Evolutionary conservation across 75 land plant genomes (phyloP), one percentile per base, ranked within the genome.

Genomic region (Azolla pinnata): DNA sequence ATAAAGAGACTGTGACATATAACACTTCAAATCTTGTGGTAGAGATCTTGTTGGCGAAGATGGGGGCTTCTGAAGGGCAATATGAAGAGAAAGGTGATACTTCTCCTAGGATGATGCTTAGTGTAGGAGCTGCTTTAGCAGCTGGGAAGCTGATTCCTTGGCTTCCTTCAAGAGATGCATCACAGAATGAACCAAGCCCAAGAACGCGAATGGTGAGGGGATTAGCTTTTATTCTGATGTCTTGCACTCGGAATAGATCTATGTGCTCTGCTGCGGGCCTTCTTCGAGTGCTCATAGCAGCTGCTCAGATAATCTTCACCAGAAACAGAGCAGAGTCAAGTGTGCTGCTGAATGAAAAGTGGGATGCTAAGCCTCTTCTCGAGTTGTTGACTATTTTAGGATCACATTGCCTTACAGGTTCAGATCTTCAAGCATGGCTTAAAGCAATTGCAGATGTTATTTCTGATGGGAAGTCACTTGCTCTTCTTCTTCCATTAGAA

Each of bases 191-290:
- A 33, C 67, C 76, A 78, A 82, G 85, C 1, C 85, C 99, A 1
- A 79, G 99, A 62, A 89, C 91, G 16, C 65, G 85, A 42, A 81
- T 95, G 81, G 84, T 80, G 27, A 89, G 73, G 44, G 96, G 91
- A 10, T 49, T 95, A 60, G 71, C 80, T 33, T 59, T 72, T 2
- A 76, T 86, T 48, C 54, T 95, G 60, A 72, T 63, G 48, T 79
- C 97, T 44, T 95, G 99, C 75, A 83, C 96, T 1, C 62, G 96
- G 50, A 95, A 95, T 59, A 72, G 99, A 44, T 69, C 83, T 20
- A 89, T 95, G 99, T 89, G 99, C 49, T 80, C 86, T 10, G 60
- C 68, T 24, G 87, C 96, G 40, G 96, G 96, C 19, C 71, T 95
- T 26, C 71, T 95, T 19, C 63, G 71, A n/a, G 87, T 73, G 57